Conservation (phyloP, 1,139 yeast species). For the Magnusiomyces clavatus region DNA sequence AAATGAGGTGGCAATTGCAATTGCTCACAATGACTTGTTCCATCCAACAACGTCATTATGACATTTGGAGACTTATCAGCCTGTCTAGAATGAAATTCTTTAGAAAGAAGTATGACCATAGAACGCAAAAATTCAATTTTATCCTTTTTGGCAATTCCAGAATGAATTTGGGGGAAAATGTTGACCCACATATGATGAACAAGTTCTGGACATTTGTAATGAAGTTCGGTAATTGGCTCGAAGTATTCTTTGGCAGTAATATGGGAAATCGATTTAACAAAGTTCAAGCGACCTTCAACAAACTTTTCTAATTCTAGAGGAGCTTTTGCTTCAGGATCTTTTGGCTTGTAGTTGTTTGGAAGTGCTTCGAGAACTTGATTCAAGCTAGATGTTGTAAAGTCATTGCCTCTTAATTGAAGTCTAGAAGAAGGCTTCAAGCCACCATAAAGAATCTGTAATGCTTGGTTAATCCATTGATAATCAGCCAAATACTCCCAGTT, state of each 20-base stretch:
- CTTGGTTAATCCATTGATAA: conserved; percentile 93
- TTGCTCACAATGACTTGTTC: conserved; percentile 50
- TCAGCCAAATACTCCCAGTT: conserved; percentile 96
- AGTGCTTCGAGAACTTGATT: conserved; percentile 38
- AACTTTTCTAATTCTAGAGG: conserved; percentile 30
- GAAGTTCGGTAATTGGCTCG: conserved; percentile 69
- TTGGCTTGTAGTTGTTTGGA: conserved; percentile 17
- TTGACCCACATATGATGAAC: conserved; percentile 81
- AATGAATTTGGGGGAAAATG: conserved; percentile 73
- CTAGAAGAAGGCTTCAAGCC: conserved; percentile 51
- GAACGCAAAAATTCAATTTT: conserved; percentile 76
- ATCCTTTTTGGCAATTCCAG: conserved; percentile 68
- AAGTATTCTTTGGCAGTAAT: conserved; percentile 54
- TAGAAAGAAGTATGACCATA: conserved; percentile 70
- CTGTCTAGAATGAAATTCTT: conserved; percentile 88
- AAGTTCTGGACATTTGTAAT: conserved; percentile 72
- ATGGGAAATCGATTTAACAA: conserved; percentile 40
- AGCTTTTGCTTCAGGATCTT: conserved; percentile 15
- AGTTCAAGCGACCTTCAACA: conserved; percentile 44
- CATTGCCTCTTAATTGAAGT: conserved; percentile 41
- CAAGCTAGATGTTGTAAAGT: conserved; percentile 51
- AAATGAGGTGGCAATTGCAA: conserved; percentile 84
- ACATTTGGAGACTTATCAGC: conserved; percentile 83
- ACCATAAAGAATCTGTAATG: conserved; percentile 77
- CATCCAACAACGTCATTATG: conserved; percentile 74